Conservation (phyloP, 495 filamentous ascomycete genomes). For the Hypoxylon cercidicola region DNA sequence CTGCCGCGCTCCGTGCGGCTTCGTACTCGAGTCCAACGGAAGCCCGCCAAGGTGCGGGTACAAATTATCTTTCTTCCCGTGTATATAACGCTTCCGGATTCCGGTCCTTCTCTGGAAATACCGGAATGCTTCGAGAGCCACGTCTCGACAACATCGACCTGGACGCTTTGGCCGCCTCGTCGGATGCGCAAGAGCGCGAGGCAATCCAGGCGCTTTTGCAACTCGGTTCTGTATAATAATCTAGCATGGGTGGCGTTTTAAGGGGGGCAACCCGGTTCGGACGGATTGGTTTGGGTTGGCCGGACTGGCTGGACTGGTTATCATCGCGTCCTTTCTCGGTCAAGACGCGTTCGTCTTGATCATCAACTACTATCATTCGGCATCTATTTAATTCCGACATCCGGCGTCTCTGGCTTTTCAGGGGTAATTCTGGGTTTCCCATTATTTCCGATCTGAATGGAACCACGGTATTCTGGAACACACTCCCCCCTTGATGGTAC, state of each 20-base stretch:
- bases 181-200: conserved; percentile 78
- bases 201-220: conserved; percentile 85
- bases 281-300: conserved; percentile 38
- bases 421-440: conserved; percentile 20
- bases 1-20: conserved; percentile 80
- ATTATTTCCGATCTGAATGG: conserved; percentile 28
- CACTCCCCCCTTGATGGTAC: conserved; percentile 24
- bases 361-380: conserved; percentile 36
- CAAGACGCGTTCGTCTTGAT: conserved; percentile 37
- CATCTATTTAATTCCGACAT: conserved; percentile 31
- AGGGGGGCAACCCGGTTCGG: conserved; percentile 32
- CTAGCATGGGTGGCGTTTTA: conserved; percentile 60
- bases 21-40: conserved; percentile 61
- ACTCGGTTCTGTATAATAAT: conserved; percentile 85
- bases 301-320: conserved; percentile 41
- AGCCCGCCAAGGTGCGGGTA: conserved; percentile 47
- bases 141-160: conserved; percentile 61
- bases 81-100: conserved; percentile 60
- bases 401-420: conserved; percentile 38
- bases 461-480: conserved; percentile 25
- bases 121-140: conserved; percentile 60
- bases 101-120: conserved; percentile 58
- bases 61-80: conserved; percentile 52
- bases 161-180: conserved; percentile 61
- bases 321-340: conserved; percentile 37